Base-by-base conservation (phyloP, 768 basidiomycete species). In the Boletus reticulatus region DNA sequence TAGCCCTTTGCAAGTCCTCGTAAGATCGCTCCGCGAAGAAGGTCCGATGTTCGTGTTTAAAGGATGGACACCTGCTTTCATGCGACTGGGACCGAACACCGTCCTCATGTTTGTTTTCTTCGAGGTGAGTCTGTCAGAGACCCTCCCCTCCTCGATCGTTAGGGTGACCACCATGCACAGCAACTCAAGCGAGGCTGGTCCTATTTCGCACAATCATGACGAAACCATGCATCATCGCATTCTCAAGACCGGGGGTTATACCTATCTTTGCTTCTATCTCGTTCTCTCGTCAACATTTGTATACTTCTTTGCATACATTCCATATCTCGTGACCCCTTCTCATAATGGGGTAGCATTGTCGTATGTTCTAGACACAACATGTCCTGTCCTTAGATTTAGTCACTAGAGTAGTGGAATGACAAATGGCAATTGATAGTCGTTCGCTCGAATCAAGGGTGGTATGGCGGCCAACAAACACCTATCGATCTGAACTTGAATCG, bases 61-160 rank as follows among this genome's bases (percentile, higher is more conserved):
- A 68, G 92, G 92, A 34, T 94, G 92, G 92, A 89, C 89, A 17
- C 92, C 92, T 3, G 88, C 92, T 9, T 94, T 92, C 72, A 83
- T 88, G 62, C 84, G 92, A 46, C 73, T 94, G 42, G 90, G 87
- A 29, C 91, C 91, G 2, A 92, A 92, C 67, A 93, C 92, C 2
- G 78, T 94, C 34, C 75, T 93, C 6, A 80, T 93, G 73, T 94
- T 92, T 70, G 85, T 93, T 46, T 91, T 92, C 72, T 87, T 87
- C 59, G 91, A 93, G 76, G 89, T 88, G 60, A 47, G 75, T 52
- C n/a, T 34, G 22, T 16, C 41, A 32, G 24, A 55, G 29, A 50
- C 14, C 38, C 5, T 6, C 24, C 24, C 24, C 58, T 56, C 44
- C 10, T 3, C 1, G 9, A 32, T 27, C 17, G 31, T 22, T 42